A percentile compares a stretch with the other conserved stretches of the same genome.
These are phyloP conservation scores for Hymenotorrendiella dingleyae DNA, from an alignment of 2,329 filamentous ascomycete genomes.

Conservation along the genomic window DNA sequence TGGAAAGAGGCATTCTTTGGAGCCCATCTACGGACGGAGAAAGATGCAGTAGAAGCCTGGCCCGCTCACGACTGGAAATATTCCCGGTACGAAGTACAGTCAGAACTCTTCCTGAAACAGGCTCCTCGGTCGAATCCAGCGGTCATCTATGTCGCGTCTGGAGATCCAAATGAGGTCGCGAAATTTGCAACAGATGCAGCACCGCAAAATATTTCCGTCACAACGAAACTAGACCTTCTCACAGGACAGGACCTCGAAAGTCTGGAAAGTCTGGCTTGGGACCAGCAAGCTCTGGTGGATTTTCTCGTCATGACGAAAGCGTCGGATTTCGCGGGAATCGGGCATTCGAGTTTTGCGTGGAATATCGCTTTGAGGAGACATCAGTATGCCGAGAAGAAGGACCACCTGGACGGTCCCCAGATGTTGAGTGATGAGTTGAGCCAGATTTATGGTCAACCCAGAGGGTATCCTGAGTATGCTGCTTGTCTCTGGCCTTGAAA, in stretches of 20 bases:
- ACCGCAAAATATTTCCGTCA: slow-evolving; percentile 33
- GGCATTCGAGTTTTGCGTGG: slow-evolving; percentile 41
- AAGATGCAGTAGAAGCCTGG: slow-evolving; percentile 21
- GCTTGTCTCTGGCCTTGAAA: slow-evolving; percentile 18
- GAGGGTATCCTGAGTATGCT: slow-evolving; percentile 16
- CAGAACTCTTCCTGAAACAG: slow-evolving; percentile 31
- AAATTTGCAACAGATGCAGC: slow-evolving; percentile 33
- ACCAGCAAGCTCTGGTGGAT: slow-evolving; percentile 44
- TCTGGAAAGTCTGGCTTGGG: slow-evolving; percentile 36
- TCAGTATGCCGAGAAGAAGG: slow-evolving; percentile 1
- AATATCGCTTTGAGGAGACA: slow-evolving; percentile 35
- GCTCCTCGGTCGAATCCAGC: slow-evolving; percentile 23
- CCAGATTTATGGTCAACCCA: slow-evolving; percentile 13
- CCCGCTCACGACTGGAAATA: slow-evolving; percentile 15
- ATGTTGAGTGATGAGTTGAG: slow-evolving; percentile 17
- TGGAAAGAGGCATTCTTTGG: slow-evolving; percentile 17
- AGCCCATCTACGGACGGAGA: slow-evolving; percentile 24
- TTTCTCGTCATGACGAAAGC: slow-evolving; percentile 42
- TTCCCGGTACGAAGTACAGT: slow-evolving; percentile 27
- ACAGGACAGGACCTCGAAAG: slow-evolving; percentile 27
- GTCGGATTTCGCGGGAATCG: slow-evolving; percentile 37
- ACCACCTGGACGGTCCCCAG: slow-evolving; percentile 12
- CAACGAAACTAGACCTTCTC: slow-evolving; percentile 38
- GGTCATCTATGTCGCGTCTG: slow-evolving; percentile 39
- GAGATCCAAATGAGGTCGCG: slow-evolving; percentile 33